These are phyloP conservation scores for Senna siamea DNA, from an alignment of 306 rosid species.

Conservation along the genomic window DNA sequence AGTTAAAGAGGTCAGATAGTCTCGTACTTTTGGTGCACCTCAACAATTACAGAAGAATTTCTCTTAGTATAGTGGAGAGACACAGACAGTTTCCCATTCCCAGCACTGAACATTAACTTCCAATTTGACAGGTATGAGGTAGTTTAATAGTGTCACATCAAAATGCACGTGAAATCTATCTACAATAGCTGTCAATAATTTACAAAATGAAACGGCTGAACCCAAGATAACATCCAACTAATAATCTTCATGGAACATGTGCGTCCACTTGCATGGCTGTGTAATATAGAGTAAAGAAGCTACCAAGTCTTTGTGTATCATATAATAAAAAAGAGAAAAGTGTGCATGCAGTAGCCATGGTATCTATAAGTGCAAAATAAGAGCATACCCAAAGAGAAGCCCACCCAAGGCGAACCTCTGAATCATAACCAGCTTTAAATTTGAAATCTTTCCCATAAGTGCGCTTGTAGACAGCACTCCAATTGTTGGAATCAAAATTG, in stretches of 20 bases:
- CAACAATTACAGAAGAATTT: slow-evolving; percentile 8
- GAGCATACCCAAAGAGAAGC: slow-evolving; percentile 96
- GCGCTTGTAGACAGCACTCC: slow-evolving; percentile 98
- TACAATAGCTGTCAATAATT: not conserved
- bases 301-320: not conserved
- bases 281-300: not conserved
- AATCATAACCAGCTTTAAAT: slow-evolving; percentile 95
- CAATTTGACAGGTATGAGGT: slow-evolving; percentile 29
- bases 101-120: not conserved
- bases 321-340: not conserved
- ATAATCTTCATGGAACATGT: not conserved
- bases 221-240: slow-evolving; percentile 9
- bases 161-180: slow-evolving; percentile 15
- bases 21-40: slow-evolving; percentile 7
- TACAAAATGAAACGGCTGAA: slow-evolving; percentile 9
- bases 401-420: slow-evolving; percentile 96
- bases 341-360: not conserved
- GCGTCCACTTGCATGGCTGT: not conserved
- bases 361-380: slow-evolving; percentile 29
- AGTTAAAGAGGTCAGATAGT: slow-evolving; percentile 13
- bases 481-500: slow-evolving; percentile 78
- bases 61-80: too few relatives aligned
- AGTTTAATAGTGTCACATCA: slow-evolving; percentile 1
- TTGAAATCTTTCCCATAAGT: slow-evolving; percentile 82
- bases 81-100: slow-evolving; percentile 4